These are phyloP conservation scores for Pinus tabuliformis DNA, from an alignment of 75 land plant genomes.

Conservation along the genomic window DNA sequence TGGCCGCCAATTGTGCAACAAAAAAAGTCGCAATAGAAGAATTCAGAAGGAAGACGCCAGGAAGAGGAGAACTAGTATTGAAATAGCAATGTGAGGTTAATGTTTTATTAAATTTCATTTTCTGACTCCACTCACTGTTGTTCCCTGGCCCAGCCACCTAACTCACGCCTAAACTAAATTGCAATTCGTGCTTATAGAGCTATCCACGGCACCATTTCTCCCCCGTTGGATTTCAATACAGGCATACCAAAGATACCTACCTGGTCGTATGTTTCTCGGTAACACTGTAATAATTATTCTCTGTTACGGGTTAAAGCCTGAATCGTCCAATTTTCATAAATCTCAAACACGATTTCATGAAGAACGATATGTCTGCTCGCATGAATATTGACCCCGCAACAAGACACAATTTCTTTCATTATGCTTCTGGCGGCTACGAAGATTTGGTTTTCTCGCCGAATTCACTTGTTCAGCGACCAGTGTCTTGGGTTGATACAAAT, in stretches of 20 bases:
- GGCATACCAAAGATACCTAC: not conserved
- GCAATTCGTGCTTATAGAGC: no score
- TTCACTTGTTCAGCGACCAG: not conserved
- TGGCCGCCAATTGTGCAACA: not conserved
- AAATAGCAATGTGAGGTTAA: no score
- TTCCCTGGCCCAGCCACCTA: no score
- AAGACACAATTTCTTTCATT: not conserved
- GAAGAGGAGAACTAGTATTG: no score
- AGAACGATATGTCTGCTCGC: not conserved
- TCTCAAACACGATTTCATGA: not conserved
- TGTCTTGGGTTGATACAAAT: not conserved
- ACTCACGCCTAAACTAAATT: no score
- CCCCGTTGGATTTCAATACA: not conserved
- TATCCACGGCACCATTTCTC: not conserved
- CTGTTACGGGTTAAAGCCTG: not conserved
- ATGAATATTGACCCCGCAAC: not conserved
- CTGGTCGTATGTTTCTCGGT: not conserved
- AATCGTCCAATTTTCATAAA: no score
- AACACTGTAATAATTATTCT: not conserved
- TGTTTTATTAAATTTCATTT: no score
- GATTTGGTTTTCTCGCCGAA: not conserved
- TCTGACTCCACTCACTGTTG: no score
- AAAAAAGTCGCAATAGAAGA: not conserved
- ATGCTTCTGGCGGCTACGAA: not conserved
- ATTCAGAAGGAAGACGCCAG: no score